Evolutionary conservation across 228 moss, liverwort and hornwort species (phyloP).

Genomic region (Sphagnum fallax): DNA sequence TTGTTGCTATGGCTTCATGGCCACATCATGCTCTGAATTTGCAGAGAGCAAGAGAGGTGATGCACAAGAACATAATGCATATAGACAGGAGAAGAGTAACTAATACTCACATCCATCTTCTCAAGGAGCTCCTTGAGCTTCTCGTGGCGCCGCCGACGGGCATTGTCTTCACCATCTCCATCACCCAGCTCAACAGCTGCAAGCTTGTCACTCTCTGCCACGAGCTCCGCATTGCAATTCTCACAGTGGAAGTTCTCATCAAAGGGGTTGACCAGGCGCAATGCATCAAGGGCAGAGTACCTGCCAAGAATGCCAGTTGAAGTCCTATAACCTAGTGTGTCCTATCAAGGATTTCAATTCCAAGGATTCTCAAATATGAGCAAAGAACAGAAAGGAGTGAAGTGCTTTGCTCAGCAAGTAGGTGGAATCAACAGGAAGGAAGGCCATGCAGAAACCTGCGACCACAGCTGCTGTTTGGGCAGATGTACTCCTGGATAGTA

Average conservation of each 20-base stretch:
- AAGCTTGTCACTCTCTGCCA: slow-evolving; percentile 95
- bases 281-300: slow-evolving; percentile 92
- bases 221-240: slow-evolving; percentile 82
- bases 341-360: too few relatives aligned
- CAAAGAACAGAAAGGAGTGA: too few relatives aligned
- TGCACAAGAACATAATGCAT: too few relatives aligned
- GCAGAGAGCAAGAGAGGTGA: too few relatives aligned
- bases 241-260: slow-evolving; percentile 97
- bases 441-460: slow-evolving; percentile 42
- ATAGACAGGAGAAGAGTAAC: neutral
- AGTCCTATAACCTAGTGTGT: neutral
- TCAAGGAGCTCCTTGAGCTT: slow-evolving; percentile 88
- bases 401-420: too few relatives aligned
- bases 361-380: too few relatives aligned
- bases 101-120: slow-evolving; percentile 69
- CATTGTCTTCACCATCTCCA: slow-evolving; percentile 94
- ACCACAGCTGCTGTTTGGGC: slow-evolving; percentile 80
- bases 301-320: slow-evolving; percentile 27
- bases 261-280: slow-evolving; percentile 61
- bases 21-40: too few relatives aligned
- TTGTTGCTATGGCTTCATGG: too few relatives aligned
- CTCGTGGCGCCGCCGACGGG: slow-evolving; percentile 82
- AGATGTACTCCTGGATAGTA: slow-evolving; percentile 95
- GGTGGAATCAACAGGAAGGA: too few relatives aligned
- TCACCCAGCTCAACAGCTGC: slow-evolving; percentile 75